phyloP scores from a whole-genome alignment of 2,329 filamentous ascomycete genomes.

The Rhynchosporium secalis region DNA sequence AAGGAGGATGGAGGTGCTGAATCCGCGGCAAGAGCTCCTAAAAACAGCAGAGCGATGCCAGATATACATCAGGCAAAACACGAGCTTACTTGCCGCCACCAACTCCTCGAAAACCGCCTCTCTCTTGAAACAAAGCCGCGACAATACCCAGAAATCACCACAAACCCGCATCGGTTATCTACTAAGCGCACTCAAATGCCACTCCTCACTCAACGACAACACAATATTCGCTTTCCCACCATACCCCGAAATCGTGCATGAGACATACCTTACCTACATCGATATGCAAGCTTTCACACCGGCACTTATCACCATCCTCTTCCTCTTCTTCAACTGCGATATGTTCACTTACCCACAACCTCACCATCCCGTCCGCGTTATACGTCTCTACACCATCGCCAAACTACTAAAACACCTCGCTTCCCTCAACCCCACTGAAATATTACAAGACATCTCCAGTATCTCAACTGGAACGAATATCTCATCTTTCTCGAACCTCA shows the following conservation, averaged over 20 bases:
- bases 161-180: background rate
- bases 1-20: slow-evolving; percentile 17
- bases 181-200: background rate
- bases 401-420: slow-evolving; percentile 54
- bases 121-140: background rate
- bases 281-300: slow-evolving; percentile 48
- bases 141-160: background rate
- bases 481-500: background rate
- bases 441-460: slow-evolving; percentile 1
- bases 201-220: slow-evolving; percentile 8
- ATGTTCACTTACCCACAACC: slow-evolving; percentile 52
- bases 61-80: background rate
- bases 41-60: slow-evolving; percentile 11
- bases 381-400: slow-evolving; percentile 52
- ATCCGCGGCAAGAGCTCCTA: background rate
- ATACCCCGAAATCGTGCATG: slow-evolving; percentile 44
- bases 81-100: background rate
- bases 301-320: slow-evolving; percentile 48
- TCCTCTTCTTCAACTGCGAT: slow-evolving; percentile 43
- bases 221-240: slow-evolving; percentile 26
- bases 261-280: slow-evolving; percentile 46
- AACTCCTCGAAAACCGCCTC: background rate
- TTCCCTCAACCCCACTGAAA: slow-evolving; percentile 38
- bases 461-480: background rate
- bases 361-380: slow-evolving; percentile 52